phyloP scores from a whole-genome alignment of 352 stramenopile genomes.

The Phytophthora litchii region DNA sequence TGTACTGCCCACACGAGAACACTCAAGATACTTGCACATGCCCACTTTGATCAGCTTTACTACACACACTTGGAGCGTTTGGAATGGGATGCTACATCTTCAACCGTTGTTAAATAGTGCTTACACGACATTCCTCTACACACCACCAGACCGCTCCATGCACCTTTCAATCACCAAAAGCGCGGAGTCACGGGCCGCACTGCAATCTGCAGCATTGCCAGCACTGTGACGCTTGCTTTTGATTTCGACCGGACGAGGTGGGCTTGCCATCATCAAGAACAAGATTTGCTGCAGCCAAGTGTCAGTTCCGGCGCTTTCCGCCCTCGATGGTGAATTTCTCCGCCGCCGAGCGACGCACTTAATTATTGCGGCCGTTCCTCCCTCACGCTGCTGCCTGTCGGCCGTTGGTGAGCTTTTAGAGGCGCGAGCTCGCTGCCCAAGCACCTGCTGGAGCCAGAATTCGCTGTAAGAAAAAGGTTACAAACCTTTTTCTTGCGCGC shows the following conservation, averaged over 20 bases:
- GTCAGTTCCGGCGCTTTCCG: not conserved
- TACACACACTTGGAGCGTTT: too few relatives aligned
- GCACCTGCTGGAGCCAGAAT: too few relatives aligned
- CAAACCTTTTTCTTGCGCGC: too few relatives aligned
- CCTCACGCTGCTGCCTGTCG: too few relatives aligned
- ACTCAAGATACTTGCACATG: not conserved
- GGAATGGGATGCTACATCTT: too few relatives aligned
- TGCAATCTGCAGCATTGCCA: too few relatives aligned
- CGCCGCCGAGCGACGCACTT: not conserved
- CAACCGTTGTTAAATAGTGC: conserved; percentile 13
- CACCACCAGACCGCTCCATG: conserved; percentile 10
- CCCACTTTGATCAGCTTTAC: not conserved
- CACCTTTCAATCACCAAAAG: conserved; percentile 8
- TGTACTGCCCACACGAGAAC: not conserved
- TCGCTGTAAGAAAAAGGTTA: too few relatives aligned
- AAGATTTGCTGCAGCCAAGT: not conserved
- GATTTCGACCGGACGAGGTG: conserved; percentile 1
- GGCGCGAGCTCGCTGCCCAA: too few relatives aligned
- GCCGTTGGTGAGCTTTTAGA: too few relatives aligned
- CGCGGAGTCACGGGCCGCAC: not conserved
- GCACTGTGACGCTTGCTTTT: not conserved
- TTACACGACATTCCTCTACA: not conserved
- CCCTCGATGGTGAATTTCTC: not conserved
- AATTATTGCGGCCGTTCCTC: too few relatives aligned
- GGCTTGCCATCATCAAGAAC: conserved; percentile 14